Base-by-base conservation (phyloP, 257 asterid genomes). In the Solanum paucissectum region DNA sequence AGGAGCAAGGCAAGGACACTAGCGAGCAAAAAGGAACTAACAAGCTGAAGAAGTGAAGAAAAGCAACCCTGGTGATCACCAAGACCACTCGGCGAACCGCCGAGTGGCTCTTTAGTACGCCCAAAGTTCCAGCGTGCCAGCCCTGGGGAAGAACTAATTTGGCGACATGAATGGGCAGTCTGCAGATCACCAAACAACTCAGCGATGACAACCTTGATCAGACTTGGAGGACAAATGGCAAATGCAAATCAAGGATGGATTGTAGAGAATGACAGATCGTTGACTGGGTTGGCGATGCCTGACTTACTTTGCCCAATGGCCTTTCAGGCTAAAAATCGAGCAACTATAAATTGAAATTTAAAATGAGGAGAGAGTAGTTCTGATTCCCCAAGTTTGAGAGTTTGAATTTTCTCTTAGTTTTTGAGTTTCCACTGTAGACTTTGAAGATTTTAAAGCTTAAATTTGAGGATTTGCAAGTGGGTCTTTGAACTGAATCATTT, bases 251-350 rank as follows among this genome's bases (percentile, higher is more conserved):
- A 9, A 9, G 0, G 23, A 52, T 52, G 62, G 23, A 52, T 52
- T 52, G 1, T 4, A 52, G 0, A 16, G 62, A 52, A 52, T 1
- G 1, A 0, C 23, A 16, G 4, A 16, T 52, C 23, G 1, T 0
- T 4, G 23, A 16, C 4, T 2, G 9, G 23, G 62, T 52, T 52
- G 9, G 9, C 9, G 9, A 6, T 6, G 23, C 62, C 9, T 1
- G 3, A 52, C 9, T 16, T 16, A 16, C 62, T 52, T 52, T 3
- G 1, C 23, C 23, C 3, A 52, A 1, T 52, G 23, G 23, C 3
- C 21, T 52, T 52, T 16, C 9, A 52, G 23, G 21, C 4, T 3
- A 52, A 16, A 52, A 6, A 2, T 1, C 1, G 62, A 52, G 62
- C 62, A 52, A 52, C 23, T 16, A 1, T 16, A 52, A 2, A 52